Conservation (phyloP, 345 rosid genomes). For the Rhodamnia argentea region DNA sequence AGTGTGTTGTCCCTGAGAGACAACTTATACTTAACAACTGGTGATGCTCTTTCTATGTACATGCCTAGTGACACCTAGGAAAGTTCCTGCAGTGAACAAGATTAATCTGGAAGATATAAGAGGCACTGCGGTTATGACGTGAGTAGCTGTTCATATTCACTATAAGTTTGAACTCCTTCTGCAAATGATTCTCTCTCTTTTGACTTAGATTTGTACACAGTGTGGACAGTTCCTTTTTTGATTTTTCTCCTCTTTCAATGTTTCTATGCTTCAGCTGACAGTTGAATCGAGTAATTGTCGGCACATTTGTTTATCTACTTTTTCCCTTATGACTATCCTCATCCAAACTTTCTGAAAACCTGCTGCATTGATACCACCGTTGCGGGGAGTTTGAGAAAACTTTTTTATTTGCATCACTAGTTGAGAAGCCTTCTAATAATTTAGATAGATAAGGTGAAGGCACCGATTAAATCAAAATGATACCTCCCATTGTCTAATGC, state of each 20-base stretch:
- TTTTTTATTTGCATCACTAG: not conserved
- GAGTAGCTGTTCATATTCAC: not conserved
- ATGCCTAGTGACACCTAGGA: not conserved
- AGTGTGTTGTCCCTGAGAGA: not conserved
- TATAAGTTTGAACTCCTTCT: not conserved
- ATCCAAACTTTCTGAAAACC: not conserved
- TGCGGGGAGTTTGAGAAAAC: not conserved
- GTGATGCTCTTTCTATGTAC: not conserved
- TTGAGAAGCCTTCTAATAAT: not conserved
- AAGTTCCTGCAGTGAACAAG: not conserved
- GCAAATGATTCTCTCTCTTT: not conserved
- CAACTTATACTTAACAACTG: not conserved
- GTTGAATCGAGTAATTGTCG: not conserved
- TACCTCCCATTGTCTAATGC: not conserved
- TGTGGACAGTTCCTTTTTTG: not conserved
- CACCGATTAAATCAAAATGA: not conserved
- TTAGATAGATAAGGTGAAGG: not conserved
- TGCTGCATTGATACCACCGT: not conserved
- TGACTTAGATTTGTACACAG: not conserved
- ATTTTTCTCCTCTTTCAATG: not conserved
- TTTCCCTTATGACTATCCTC: not conserved
- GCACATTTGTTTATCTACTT: not conserved
- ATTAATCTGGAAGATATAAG: not conserved
- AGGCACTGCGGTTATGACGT: not conserved
- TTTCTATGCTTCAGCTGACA: not conserved